These are phyloP conservation scores for Cryptococcus jaspeensis DNA, from an alignment of 1,284 basidiomycete genomes.

Conservation along the genomic window DNA sequence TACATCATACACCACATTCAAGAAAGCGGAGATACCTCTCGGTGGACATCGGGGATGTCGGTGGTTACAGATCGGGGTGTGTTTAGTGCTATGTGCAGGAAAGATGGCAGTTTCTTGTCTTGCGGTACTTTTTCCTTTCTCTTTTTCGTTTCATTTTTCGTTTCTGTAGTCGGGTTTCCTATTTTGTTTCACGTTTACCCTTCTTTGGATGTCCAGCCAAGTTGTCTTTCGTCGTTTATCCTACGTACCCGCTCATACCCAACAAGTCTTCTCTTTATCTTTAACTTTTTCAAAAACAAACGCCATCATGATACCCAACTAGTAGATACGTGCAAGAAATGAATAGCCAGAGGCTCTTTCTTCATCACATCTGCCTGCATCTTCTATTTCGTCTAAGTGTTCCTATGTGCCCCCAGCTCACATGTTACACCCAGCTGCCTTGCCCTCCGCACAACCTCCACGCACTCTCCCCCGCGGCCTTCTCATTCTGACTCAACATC, in stretches of 20 bases:
- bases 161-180: no score
- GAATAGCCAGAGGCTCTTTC: not conserved
- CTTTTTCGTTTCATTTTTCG: no score
- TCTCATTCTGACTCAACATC: slow-evolving; percentile 36
- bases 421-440: slow-evolving; percentile 19
- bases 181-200: no score
- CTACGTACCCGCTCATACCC: not conserved
- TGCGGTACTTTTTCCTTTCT: no score
- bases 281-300: not conserved
- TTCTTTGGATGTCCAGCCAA: no score
- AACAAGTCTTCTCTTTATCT: not conserved
- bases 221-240: not conserved
- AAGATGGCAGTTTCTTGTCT: no score
- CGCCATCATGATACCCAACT: no score
- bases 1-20: no score
- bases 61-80: no score
- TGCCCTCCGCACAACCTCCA: slow-evolving; percentile 25
- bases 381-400: not conserved
- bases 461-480: slow-evolving; percentile 16
- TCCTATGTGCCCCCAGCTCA: slow-evolving; percentile 3
- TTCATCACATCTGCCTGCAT: not conserved
- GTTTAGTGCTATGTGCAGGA: no score
- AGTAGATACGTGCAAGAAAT: not conserved
- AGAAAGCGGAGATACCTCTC: no score
- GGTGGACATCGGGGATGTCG: no score